Conservation (phyloP, 1,284 basidiomycete genomes). For the Cutaneotrichosporon cutaneum region DNA sequence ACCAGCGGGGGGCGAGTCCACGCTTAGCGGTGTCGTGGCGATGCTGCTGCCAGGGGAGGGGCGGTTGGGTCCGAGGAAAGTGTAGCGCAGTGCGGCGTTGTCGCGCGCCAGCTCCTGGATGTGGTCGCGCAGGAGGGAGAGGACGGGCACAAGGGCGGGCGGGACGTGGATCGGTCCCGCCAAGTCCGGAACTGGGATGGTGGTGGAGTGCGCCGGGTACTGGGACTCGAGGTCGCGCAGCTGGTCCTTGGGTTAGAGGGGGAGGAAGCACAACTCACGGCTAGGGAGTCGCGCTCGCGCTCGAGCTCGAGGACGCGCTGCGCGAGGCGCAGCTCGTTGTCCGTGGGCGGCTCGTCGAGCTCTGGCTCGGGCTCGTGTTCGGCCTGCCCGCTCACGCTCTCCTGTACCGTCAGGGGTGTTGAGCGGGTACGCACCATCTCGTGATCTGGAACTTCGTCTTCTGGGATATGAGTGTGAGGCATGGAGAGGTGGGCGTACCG, state of each 20-base stretch:
- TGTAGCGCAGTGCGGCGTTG: conserved; percentile 47
- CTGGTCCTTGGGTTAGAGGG: conserved; percentile 14
- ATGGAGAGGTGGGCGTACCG: conserved; percentile 11
- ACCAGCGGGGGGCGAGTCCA: conserved; percentile 10
- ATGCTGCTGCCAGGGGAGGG: conserved; percentile 19
- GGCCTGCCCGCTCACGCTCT: conserved; percentile 17
- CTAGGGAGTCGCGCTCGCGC: conserved; percentile 35
- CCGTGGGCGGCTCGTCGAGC: conserved; percentile 22
- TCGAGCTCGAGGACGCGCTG: conserved; percentile 37
- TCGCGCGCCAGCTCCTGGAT: conserved; percentile 44
- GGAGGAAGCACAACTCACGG: conserved; percentile 25
- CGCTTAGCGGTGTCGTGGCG: conserved; percentile 19
- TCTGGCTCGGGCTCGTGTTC: conserved; percentile 10
- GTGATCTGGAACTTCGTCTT: conserved; percentile 21
- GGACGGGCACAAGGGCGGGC: conserved; percentile 34
- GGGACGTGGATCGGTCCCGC: conserved; percentile 31
- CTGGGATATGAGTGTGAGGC: conserved; percentile 4
- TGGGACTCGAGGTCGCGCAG: conserved; percentile 23
- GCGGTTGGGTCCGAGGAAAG: conserved; percentile 34
- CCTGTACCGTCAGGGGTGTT: conserved; percentile 5
- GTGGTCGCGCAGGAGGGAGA: conserved; percentile 37
- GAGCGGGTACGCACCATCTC: conserved; percentile 18
- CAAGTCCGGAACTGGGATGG: conserved; percentile 18
- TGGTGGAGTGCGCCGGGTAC: conserved; percentile 20
- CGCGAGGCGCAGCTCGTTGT: conserved; percentile 36